Evolutionary conservation across 1,139 yeast genomes (phyloP), one percentile per base, ranked within the genome.

Genomic region (Candida neerlandica): DNA sequence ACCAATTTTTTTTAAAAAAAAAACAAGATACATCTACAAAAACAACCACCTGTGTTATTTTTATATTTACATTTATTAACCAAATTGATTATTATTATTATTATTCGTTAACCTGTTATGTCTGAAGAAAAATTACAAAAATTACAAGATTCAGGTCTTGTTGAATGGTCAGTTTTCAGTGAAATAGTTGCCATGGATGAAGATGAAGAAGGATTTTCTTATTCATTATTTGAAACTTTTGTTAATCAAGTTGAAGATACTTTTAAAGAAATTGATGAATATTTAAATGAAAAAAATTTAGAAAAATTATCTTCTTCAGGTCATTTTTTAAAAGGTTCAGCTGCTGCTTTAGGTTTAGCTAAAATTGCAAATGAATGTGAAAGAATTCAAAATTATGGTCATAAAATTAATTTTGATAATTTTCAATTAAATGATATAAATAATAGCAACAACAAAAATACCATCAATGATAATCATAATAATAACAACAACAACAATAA

Each of bases 161-260:
- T 94, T 51, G 94, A 91, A 64, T 90, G 96, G 97, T 74, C 81
- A 44, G 95, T 91, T 27, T 87, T 95, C 64, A 82, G 86, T 50
- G 99, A 94, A 72, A 78, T 94, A 51, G 80, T 91, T 48, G 87
- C 90, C 49, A 92, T 94, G 97, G 98, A 94, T 67, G 92, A 86
- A 60, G 94, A 87, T 58, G 97, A 89, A 60, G 96, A 88, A 59
- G 94, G 87, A 11, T 94, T 94, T 71, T 86, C 95, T 38, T 76
- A 82, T 58, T 79, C 87, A 33, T 76, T 94, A 55, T 85, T 92
- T 49, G 81, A 81, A 55, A 90, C 95, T 38, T 94, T 89, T 67
- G 89, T 88, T 53, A 96, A 88, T 52, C 99, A 94, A 70, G 96
- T 96, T 14, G 78, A 80, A 55, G 86, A 84, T 21, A 92, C 97